Conservation (phyloP, 441 rosid species). For the Biscutella laevigata region DNA sequence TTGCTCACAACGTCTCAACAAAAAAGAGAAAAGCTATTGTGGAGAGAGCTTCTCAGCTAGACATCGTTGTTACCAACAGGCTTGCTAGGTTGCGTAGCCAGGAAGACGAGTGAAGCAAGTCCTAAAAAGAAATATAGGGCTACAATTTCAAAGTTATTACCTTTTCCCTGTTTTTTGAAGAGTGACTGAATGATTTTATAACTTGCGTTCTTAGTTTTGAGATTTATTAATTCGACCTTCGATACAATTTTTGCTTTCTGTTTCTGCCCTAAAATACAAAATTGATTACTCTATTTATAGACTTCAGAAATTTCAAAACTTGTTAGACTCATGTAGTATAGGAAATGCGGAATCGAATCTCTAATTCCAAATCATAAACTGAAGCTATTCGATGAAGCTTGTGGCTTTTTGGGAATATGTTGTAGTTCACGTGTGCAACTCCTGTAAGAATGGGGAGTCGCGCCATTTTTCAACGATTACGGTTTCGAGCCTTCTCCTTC, state of each 20-base stretch:
- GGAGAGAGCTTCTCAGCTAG: slow-evolving; percentile 86
- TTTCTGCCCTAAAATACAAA: no score
- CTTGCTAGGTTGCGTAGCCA: slow-evolving; percentile 82
- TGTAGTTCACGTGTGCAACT: not conserved
- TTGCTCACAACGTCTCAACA: slow-evolving; percentile 72
- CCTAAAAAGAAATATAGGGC: not conserved
- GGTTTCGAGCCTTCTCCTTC: not conserved
- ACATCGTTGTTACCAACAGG: slow-evolving; percentile 63
- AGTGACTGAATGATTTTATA: not conserved
- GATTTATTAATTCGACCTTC: no score
- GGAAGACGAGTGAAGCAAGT: slow-evolving; percentile 56
- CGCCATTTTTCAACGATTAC: not conserved
- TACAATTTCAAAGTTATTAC: not conserved
- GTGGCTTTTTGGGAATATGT: not conserved
- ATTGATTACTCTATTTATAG: no score
- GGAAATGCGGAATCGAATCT: no score
- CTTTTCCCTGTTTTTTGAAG: not conserved
- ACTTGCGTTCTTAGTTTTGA: not conserved
- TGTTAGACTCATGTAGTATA: no score
- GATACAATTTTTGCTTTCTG: no score
- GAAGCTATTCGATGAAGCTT: no score
- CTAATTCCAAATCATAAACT: no score
- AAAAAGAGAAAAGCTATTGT: slow-evolving; percentile 70
- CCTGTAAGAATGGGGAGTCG: not conserved
- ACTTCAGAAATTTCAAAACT: no score